Conservation (phyloP, 2,329 filamentous ascomycete species). For the Didymella arachidicola region DNA sequence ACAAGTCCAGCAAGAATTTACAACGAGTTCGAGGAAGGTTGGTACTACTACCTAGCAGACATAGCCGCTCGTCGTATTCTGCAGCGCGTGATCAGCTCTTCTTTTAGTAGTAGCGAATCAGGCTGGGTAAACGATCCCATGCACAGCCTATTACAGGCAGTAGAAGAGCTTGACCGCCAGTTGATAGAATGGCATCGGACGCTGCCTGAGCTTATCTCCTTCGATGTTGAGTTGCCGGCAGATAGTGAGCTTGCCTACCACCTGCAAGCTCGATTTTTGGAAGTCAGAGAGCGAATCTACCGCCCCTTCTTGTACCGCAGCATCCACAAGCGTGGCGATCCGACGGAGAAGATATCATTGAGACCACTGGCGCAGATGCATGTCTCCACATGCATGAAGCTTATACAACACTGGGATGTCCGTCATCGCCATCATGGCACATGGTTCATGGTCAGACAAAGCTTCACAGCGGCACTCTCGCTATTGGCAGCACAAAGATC, state of each 20-base stretch:
- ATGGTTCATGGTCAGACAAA: slow-evolving; percentile 35
- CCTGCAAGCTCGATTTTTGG: slow-evolving; percentile 18
- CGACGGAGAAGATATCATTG: slow-evolving; percentile 18
- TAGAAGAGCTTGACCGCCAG: slow-evolving; percentile 13
- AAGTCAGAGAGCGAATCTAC: slow-evolving; percentile 39
- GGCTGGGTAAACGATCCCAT: not conserved
- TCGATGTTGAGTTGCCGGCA: slow-evolving; percentile 13
- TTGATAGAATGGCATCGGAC: slow-evolving; percentile 9
- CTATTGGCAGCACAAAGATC: slow-evolving; percentile 37
- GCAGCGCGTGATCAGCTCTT: slow-evolving; percentile 11
- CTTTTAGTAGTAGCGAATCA: slow-evolving; percentile 1
- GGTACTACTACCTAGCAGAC: slow-evolving; percentile 16
- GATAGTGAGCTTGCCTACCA: slow-evolving; percentile 28
- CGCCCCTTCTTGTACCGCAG: slow-evolving; percentile 44
- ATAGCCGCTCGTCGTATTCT: slow-evolving; percentile 15
- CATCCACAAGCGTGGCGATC: slow-evolving; percentile 28
- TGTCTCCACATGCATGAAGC: slow-evolving; percentile 29
- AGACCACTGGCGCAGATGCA: slow-evolving; percentile 30
- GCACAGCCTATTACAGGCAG: slow-evolving; percentile 3
- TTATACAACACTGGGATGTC: slow-evolving; percentile 18
- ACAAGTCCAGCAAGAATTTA: slow-evolving; percentile 3
- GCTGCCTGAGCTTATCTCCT: slow-evolving; percentile 27
- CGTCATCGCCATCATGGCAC: slow-evolving; percentile 48
- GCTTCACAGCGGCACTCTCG: slow-evolving; percentile 30
- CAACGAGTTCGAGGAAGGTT: slow-evolving; percentile 20